Conservation (phyloP, 2,329 filamentous ascomycete species). For the Colletotrichum chlorophyti region DNA sequence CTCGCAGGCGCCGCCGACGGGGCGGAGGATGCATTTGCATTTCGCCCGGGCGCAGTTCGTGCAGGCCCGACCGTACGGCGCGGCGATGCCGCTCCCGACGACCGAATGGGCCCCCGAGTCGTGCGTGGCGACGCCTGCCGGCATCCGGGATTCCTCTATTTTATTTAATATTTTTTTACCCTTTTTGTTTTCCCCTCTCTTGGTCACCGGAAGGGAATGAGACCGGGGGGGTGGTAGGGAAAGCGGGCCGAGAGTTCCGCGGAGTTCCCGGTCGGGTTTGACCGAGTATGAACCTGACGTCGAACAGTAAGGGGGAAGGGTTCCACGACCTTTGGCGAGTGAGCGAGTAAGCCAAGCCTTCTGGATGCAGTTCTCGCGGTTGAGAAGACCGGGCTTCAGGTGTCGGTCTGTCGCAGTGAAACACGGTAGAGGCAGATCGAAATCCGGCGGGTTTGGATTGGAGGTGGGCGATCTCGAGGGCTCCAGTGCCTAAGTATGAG, state of each 20-base stretch:
- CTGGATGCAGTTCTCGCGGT: background rate
- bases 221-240: background rate
- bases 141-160: constrained; percentile 26
- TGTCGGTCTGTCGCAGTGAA: background rate
- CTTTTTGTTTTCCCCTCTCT: no score
- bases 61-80: constrained; percentile 50
- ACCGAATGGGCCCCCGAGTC: constrained; percentile 17
- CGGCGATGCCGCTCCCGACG: constrained; percentile 30
- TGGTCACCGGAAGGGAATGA: background rate
- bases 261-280: background rate
- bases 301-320: background rate
- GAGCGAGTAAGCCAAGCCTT: background rate
- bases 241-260: constrained; percentile 2
- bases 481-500: constrained; percentile 6
- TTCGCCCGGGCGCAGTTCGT: constrained; percentile 50
- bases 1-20: constrained; percentile 39
- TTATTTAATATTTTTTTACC: no score
- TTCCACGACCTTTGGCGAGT: background rate
- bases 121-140: constrained; percentile 5
- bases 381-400: constrained; percentile 12
- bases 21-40: constrained; percentile 49
- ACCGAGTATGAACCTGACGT: background rate
- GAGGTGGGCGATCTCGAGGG: constrained; percentile 1
- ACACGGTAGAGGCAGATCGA: background rate
- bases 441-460: constrained; percentile 13